These are phyloP conservation scores for Colletotrichum zoysiae DNA, from an alignment of 2,329 filamentous ascomycete genomes.

Conservation along the genomic window DNA sequence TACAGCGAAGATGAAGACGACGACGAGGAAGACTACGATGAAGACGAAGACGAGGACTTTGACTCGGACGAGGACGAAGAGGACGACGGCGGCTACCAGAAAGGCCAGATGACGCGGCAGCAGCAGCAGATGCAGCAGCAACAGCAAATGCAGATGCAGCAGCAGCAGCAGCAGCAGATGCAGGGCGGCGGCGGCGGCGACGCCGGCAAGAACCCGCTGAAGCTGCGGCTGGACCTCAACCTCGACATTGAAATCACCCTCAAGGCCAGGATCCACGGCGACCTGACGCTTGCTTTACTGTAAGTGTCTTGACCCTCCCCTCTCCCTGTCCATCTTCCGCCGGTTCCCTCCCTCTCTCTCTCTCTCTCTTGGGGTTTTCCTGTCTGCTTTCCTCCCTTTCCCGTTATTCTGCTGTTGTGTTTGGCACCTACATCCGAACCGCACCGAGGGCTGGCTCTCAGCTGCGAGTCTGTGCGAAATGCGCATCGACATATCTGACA, in stretches of 20 bases:
- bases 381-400: neutral
- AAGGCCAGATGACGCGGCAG: slow-evolving; percentile 27
- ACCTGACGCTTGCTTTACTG: slow-evolving; percentile 81
- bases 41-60: slow-evolving; percentile 44
- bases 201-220: slow-evolving; percentile 44
- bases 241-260: slow-evolving; percentile 87
- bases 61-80: slow-evolving; percentile 37
- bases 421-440: neutral
- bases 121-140: slow-evolving; percentile 43
- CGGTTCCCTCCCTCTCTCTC: neutral
- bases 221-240: slow-evolving; percentile 67
- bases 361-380: neutral
- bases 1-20: slow-evolving; percentile 44
- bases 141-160: slow-evolving; percentile 44
- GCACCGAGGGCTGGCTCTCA: neutral
- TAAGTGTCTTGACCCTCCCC: slow-evolving; percentile 55
- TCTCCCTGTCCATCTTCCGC: neutral
- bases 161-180: slow-evolving; percentile 46
- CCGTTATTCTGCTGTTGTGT: too few relatives aligned
- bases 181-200: slow-evolving; percentile 44
- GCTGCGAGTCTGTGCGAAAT: neutral
- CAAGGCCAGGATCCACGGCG: slow-evolving; percentile 87
- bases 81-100: slow-evolving; percentile 31
- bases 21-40: slow-evolving; percentile 38
- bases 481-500: slow-evolving; percentile 17